These are phyloP conservation scores for Leccinum disarticulatum DNA, from an alignment of 768 basidiomycete species.

Conservation along the genomic window DNA sequence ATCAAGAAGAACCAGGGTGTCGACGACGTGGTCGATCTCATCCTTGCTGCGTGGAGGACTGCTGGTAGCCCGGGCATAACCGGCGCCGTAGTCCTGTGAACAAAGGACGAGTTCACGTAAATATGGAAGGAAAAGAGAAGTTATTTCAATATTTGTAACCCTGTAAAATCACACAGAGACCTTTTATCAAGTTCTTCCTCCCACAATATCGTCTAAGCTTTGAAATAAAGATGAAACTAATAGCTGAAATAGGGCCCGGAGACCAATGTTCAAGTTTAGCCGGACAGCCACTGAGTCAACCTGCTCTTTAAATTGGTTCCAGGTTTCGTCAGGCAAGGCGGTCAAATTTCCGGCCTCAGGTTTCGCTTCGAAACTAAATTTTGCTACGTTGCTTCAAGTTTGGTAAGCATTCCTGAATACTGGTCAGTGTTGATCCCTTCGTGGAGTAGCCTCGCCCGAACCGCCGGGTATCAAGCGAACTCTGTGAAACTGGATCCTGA, in stretches of 20 bases:
- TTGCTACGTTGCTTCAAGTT: background rate
- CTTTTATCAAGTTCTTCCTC: slow-evolving; percentile 4
- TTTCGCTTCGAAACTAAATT: background rate
- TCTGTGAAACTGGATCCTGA: no score
- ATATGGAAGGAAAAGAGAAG: background rate
- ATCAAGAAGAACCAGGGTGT: slow-evolving; percentile 79
- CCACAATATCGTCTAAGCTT: background rate
- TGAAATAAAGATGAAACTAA: background rate
- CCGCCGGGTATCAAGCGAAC: background rate
- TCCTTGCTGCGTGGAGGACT: slow-evolving; percentile 86
- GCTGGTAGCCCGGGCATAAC: slow-evolving; percentile 50
- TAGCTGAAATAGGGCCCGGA: background rate
- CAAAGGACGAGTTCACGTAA: slow-evolving; percentile 1
- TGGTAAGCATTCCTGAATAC: background rate
- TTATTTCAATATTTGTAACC: background rate
- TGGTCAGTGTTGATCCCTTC: background rate
- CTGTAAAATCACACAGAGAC: background rate
- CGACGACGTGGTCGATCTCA: slow-evolving; percentile 75
- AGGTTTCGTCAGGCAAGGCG: background rate
- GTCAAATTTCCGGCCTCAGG: background rate
- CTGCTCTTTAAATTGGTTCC: background rate
- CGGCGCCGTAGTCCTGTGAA: slow-evolving; percentile 36
- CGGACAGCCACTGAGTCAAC: no score
- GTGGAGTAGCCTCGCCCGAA: background rate
- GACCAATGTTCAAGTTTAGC: background rate